These are phyloP conservation scores for Termitomyces sp. DNA, from an alignment of 768 basidiomycete genomes.

Conservation along the genomic window DNA sequence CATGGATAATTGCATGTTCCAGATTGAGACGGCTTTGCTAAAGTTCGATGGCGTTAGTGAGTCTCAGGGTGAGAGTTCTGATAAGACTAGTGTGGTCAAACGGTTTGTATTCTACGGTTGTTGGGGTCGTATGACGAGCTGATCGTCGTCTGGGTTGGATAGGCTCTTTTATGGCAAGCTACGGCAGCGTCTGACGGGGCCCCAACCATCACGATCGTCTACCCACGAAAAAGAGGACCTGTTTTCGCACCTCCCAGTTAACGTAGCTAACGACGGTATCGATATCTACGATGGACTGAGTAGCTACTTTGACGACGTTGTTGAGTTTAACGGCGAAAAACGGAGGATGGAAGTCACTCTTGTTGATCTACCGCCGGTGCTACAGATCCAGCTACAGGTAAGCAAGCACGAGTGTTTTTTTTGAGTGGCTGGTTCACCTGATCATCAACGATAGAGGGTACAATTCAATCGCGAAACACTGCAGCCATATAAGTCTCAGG, in stretches of 20 bases:
- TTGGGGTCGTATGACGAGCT: neutral
- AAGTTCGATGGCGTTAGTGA: constrained; percentile 60
- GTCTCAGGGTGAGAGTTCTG: constrained; percentile 39
- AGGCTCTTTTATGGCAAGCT: constrained; percentile 87
- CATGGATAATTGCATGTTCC: constrained; percentile 99
- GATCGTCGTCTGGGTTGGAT: neutral
- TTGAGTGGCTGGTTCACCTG: neutral
- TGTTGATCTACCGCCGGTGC: constrained; percentile 81
- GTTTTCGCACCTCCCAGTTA: constrained; percentile 92
- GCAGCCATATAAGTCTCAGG: constrained; percentile 94
- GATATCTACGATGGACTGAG: constrained; percentile 95
- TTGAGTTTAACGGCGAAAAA: constrained; percentile 85
- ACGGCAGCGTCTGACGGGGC: constrained; percentile 46
- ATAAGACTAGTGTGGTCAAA: constrained; percentile 78
- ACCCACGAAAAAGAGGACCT: constrained; percentile 86
- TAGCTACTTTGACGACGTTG: constrained; percentile 84
- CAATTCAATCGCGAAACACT: constrained; percentile 92
- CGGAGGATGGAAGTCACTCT: constrained; percentile 85
- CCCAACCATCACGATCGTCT: constrained; percentile 43
- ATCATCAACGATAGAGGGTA: constrained; percentile 68
- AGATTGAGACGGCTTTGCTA: constrained; percentile 89
- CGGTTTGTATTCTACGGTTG: constrained; percentile 39
- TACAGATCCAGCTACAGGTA: constrained; percentile 96
- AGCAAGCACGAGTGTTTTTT: constrained; percentile 14
- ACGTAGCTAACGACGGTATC: constrained; percentile 83